These are phyloP conservation scores for Ilex aquifolium DNA, from an alignment of 257 asterid species.

Conservation along the genomic window DNA sequence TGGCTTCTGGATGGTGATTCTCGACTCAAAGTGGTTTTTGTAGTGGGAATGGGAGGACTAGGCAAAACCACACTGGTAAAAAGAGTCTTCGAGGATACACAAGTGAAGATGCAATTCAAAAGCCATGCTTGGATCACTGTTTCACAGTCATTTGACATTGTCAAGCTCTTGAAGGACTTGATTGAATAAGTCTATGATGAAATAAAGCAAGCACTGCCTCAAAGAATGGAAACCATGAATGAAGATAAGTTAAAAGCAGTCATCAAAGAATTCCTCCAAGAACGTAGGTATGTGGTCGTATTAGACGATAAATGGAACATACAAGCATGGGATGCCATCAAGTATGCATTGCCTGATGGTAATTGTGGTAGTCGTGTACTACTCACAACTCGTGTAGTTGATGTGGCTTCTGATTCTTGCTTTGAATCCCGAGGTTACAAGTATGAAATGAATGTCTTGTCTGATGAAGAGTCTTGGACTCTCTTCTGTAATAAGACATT, in stretches of 20 bases:
- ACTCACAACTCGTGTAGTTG: not conserved
- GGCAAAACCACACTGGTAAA: too few species aligned
- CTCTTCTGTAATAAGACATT: too few species aligned
- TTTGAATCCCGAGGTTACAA: not conserved
- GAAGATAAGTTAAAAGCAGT: not conserved
- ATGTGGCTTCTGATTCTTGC: not conserved
- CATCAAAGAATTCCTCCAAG: constrained; percentile 8
- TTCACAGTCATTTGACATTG: constrained; percentile 7
- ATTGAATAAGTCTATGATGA: constrained; percentile 10
- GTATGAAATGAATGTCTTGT: constrained; percentile 2
- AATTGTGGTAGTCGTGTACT: constrained; percentile 10
- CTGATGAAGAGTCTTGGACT: too few species aligned
- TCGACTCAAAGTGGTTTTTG: too few species aligned
- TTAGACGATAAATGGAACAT: constrained; percentile 15
- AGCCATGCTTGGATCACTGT: too few species aligned
- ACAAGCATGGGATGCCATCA: constrained; percentile 9
- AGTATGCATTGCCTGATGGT: constrained; percentile 10
- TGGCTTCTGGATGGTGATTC: too few species aligned
- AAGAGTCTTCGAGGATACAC: too few species aligned
- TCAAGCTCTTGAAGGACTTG: constrained; percentile 11
- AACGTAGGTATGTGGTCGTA: not conserved
- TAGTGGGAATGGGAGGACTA: too few species aligned
- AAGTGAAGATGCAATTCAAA: too few species aligned
- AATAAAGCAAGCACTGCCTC: constrained; percentile 5
- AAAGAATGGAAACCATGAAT: constrained; percentile 2